Conservation (phyloP, 2,329 filamentous ascomycete species). For the Thelonectria olida region DNA sequence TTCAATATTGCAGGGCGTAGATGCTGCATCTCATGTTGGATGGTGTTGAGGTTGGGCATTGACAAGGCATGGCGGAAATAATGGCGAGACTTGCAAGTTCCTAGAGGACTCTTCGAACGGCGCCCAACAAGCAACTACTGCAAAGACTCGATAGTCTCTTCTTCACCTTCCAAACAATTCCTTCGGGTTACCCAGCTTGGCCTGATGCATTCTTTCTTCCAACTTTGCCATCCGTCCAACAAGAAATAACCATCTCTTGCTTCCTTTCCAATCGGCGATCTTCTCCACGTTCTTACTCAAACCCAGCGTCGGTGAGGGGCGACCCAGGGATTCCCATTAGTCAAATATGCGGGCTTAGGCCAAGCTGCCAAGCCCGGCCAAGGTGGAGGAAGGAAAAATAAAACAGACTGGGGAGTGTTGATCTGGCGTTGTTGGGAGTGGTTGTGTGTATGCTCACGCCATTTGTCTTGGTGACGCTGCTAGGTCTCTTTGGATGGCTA, state of each 20-base stretch:
- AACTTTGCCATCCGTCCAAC: background rate
- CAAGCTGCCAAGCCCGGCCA: background rate
- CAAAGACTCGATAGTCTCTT: no score
- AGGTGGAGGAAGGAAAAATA: background rate
- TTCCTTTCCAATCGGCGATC: conserved; percentile 9
- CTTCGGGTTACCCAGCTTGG: background rate
- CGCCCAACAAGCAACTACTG: no score
- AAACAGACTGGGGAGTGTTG: background rate
- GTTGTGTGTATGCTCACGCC: background rate
- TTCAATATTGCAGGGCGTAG: no score
- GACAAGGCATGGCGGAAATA: no score
- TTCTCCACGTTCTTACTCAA: background rate
- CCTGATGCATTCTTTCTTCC: background rate
- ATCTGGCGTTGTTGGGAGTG: background rate
- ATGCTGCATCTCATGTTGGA: no score
- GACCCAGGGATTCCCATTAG: background rate
- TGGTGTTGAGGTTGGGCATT: no score
- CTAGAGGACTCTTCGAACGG: no score
- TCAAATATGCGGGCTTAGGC: conserved; percentile 9
- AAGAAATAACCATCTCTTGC: background rate
- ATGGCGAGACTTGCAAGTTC: no score
- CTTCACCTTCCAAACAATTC: background rate
- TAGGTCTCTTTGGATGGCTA: no score
- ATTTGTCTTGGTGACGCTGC: no score
- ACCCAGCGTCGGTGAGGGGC: background rate